Evolutionary conservation across 768 basidiomycete species (phyloP), one percentile per base, ranked within the genome.

Genomic region (Chalciporus piperatus): DNA sequence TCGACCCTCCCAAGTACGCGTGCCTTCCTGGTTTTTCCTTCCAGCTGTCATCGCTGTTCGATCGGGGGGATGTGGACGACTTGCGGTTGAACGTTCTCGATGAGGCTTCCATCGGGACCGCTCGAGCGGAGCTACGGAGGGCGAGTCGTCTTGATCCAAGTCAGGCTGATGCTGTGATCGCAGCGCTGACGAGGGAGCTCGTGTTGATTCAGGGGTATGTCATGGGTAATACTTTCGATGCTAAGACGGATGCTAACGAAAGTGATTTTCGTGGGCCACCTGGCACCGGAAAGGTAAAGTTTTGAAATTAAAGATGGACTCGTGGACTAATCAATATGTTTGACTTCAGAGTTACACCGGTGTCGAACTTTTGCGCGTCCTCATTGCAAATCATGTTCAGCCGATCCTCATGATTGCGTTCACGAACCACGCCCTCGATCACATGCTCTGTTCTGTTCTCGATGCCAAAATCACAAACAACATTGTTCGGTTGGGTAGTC

Each of bases 401-500:
- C 85, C 80, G 0, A 82, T 87, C 45, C 69, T 76, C 3, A 68
- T 83, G 59, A 76, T 83, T 23, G 78, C 87, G 0, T 89, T 83
- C 67, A 91, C 89, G 0, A 90, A 91, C 56, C 89, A 90, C 40
- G 89, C 89, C 0, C 73, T 91, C 3, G 88, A 91, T 51, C 85
- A 89, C 55, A 77, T 90, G 70, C 69, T 91, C 2, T 70, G 70
- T 4, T 80, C 81, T 0, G 78, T 89, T 3, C 73, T 90, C 1
- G 85, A 90, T 55, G 79, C 78, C 0, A 63, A 67, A 0, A 87
- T 90, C 55, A 89, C 87, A 0, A 65, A 69, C 0, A 78, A 81
- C 33, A 71, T 90, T 19, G 78, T 89, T 3, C 82, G 89, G 0
- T 73, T 89, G 7, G 89, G 89, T 0, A 76, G 83, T n/a, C 77